Percentiles rank a stretch among this genome's conserved stretches.
Evolutionary conservation across 2,329 filamentous ascomycete species (phyloP).

Genomic region (Hymenoscyphus fraxineus): DNA sequence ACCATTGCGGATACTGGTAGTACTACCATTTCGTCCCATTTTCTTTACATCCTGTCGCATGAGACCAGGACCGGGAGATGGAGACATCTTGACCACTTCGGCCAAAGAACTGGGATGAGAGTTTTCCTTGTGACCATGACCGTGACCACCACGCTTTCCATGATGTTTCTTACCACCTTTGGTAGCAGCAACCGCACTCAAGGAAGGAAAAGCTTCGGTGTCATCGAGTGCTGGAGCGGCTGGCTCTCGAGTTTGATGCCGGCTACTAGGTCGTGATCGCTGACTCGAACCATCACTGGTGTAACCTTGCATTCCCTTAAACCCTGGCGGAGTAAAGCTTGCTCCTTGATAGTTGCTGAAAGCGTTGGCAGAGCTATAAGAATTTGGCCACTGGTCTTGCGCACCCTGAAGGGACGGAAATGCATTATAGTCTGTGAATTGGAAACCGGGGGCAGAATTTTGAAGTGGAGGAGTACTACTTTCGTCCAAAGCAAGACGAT

Average conservation of each 20-base stretch:
- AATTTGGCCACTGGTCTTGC: constrained; percentile 55
- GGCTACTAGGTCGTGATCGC: constrained; percentile 79
- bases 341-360: constrained; percentile 49
- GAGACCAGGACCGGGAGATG: constrained; percentile 67
- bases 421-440: constrained; percentile 77
- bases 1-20: constrained; percentile 58
- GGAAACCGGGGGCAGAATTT: constrained; percentile 59
- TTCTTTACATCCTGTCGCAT: constrained; percentile 59
- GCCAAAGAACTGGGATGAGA: constrained; percentile 73
- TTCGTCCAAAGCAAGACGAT: constrained; percentile 72
- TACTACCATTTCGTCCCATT: constrained; percentile 59
- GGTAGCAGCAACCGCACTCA: constrained; percentile 70
- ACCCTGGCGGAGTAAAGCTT: constrained; percentile 64
- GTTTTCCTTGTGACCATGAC: constrained; percentile 65
- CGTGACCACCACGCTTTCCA: constrained; percentile 82
- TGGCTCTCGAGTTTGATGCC: constrained; percentile 66
- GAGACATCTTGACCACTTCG: constrained; percentile 93
- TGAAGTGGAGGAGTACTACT: constrained; percentile 61
- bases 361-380: constrained; percentile 38
- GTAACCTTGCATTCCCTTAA: constrained; percentile 58
- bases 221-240: constrained; percentile 81
- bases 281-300: constrained; percentile 61
- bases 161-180: constrained; percentile 89
- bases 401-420: constrained; percentile 73
- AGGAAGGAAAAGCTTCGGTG: constrained; percentile 88